phyloP scores from a whole-genome alignment of 306 rosid species.

The Cucurbita pepo region DNA sequence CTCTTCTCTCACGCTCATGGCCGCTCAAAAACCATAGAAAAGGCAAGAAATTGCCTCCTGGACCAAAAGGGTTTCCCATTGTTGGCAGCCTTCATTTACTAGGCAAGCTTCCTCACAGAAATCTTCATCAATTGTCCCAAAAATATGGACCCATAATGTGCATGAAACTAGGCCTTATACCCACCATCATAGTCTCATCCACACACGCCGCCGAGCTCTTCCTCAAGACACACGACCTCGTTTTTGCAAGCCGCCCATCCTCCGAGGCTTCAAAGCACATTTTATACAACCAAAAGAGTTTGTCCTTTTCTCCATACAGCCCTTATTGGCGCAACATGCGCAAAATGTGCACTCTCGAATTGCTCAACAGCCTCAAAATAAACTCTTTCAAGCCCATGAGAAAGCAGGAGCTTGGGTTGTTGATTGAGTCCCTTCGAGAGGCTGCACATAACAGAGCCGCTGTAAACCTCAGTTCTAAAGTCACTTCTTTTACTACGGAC shows the following conservation, averaged over 20 bases:
- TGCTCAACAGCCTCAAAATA: slow-evolving; percentile 13
- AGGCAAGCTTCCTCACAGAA: slow-evolving; percentile 5
- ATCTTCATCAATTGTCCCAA: slow-evolving; percentile 5
- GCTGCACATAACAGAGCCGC: neutral
- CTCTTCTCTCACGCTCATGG: neutral
- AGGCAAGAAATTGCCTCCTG: neutral
- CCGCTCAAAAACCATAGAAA: neutral
- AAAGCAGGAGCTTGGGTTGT: slow-evolving; percentile 4
- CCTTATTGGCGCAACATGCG: slow-evolving; percentile 20
- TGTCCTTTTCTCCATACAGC: slow-evolving; percentile 8
- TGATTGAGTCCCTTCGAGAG: neutral
- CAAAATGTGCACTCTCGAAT: slow-evolving; percentile 17
- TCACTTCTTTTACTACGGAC: neutral
- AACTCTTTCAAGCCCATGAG: slow-evolving; percentile 14
- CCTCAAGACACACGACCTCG: slow-evolving; percentile 38
- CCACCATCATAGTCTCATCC: slow-evolving; percentile 14
- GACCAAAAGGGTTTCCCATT: slow-evolving; percentile 3
- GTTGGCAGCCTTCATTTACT: neutral
- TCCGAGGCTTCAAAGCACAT: slow-evolving; percentile 6
- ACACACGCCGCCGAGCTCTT: slow-evolving; percentile 29
- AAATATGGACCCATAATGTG: slow-evolving; percentile 17
- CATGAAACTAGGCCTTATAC: slow-evolving; percentile 9
- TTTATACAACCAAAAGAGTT: neutral
- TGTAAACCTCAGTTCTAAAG: slow-evolving; percentile 13
- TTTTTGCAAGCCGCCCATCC: slow-evolving; percentile 16